phyloP scores from a whole-genome alignment of 1,284 basidiomycete genomes.

The Cystobasidium sp. region DNA sequence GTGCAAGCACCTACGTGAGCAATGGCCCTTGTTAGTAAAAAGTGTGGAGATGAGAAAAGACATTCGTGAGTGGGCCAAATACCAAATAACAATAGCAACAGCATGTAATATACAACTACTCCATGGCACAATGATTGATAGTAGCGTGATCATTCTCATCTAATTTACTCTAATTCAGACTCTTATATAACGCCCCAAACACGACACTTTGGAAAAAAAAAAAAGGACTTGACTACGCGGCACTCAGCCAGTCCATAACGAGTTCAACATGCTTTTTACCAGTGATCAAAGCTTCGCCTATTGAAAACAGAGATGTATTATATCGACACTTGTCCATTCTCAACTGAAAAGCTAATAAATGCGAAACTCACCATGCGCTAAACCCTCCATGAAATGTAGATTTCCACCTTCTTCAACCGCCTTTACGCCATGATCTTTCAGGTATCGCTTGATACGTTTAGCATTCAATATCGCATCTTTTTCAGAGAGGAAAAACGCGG shows the following conservation, averaged over 20 bases:
- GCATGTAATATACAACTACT: neutral
- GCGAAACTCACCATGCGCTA: slow-evolving; percentile 72
- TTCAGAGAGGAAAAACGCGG: slow-evolving; percentile 75
- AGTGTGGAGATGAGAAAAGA: too few relatives aligned
- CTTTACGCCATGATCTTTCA: slow-evolving; percentile 35
- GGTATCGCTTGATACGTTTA: slow-evolving; percentile 50
- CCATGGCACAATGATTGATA: too few relatives aligned
- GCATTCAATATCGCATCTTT: slow-evolving; percentile 78
- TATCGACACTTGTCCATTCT: neutral
- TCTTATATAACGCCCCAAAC: too few relatives aligned
- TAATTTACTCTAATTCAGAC: neutral
- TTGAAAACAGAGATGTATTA: too few relatives aligned
- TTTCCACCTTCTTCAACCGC: slow-evolving; percentile 8
- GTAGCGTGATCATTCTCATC: too few relatives aligned
- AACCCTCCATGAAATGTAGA: slow-evolving; percentile 65
- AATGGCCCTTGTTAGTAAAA: too few relatives aligned
- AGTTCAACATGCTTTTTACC: slow-evolving; percentile 64
- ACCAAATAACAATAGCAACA: too few relatives aligned
- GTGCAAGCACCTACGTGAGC: too few relatives aligned
- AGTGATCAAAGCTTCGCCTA: slow-evolving; percentile 70
- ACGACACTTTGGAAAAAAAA: too few relatives aligned
- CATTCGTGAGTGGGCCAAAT: too few relatives aligned
- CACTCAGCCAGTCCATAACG: slow-evolving; percentile 68
- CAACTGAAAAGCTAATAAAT: slow-evolving; percentile 64
- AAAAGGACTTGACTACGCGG: neutral